Evolutionary conservation across 1,284 basidiomycete genomes (phyloP).

Genomic region (Ganoderma lucidum): DNA sequence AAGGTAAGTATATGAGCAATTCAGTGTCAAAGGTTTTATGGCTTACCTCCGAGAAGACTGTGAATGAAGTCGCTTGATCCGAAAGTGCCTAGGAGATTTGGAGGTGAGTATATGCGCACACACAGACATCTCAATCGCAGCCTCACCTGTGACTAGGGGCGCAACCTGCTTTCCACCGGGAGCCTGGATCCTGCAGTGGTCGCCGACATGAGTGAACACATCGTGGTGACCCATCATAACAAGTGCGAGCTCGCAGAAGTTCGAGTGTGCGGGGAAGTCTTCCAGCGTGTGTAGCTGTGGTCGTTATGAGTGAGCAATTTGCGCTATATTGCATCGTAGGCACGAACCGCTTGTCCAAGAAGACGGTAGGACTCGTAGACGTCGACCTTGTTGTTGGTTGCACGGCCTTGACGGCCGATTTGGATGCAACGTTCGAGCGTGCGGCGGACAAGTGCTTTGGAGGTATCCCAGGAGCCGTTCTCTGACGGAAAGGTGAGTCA

Average conservation of each 20-base stretch:
- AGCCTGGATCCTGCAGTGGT: slow-evolving; percentile 79
- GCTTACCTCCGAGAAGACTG: slow-evolving; percentile 71
- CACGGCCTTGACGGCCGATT: slow-evolving; percentile 66
- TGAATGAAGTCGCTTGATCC: slow-evolving; percentile 89
- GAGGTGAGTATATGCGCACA: background rate
- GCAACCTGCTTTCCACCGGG: slow-evolving; percentile 81
- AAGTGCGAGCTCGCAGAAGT: slow-evolving; percentile 86
- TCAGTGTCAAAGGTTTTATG: slow-evolving; percentile 1
- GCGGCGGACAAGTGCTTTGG: slow-evolving; percentile 82
- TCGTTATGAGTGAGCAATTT: background rate
- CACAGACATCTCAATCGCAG: background rate
- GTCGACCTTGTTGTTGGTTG: slow-evolving; percentile 69
- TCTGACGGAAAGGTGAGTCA: slow-evolving; percentile 50
- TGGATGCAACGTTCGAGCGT: slow-evolving; percentile 80
- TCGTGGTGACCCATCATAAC: slow-evolving; percentile 77
- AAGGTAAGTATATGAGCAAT: slow-evolving; percentile 16
- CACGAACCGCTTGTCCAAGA: slow-evolving; percentile 71
- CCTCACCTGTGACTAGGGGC: slow-evolving; percentile 85
- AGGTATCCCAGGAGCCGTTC: slow-evolving; percentile 86
- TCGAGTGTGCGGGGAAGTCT: slow-evolving; percentile 91
- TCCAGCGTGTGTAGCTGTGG: slow-evolving; percentile 82
- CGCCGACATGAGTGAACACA: slow-evolving; percentile 92
- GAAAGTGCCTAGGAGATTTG: slow-evolving; percentile 66
- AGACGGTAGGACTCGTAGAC: slow-evolving; percentile 87
- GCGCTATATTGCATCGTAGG: background rate